Evolutionary conservation across 805 yeast genomes (phyloP).

Genomic region (Hanseniaspora vineae): DNA sequence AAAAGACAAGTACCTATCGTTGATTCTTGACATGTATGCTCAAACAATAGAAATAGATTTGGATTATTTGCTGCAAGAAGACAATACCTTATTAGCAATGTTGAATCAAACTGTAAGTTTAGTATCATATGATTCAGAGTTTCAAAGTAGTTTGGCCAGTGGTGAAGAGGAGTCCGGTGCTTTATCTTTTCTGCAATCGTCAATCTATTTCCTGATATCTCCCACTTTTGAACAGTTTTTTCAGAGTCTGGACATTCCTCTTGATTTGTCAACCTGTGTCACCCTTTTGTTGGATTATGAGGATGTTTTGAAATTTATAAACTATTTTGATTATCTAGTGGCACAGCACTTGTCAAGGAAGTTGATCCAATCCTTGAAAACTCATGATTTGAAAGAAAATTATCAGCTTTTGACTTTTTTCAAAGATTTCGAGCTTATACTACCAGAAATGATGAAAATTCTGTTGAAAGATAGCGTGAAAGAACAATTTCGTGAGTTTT

Average conservation of each 20-base stretch:
- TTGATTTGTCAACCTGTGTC: slow-evolving; percentile 2
- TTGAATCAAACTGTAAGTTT: background rate
- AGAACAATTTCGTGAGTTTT: slow-evolving; percentile 8
- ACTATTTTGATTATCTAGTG: slow-evolving; percentile 16
- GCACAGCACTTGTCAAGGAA: slow-evolving; percentile 26
- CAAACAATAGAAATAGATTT: background rate
- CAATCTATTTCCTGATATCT: background rate
- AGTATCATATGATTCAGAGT: background rate
- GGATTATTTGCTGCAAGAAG: background rate
- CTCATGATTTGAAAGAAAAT: slow-evolving; percentile 22
- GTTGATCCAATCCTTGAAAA: slow-evolving; percentile 21
- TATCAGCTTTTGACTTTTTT: slow-evolving; percentile 6
- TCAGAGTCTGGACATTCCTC: background rate
- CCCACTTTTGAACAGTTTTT: background rate
- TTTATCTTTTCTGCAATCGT: background rate
- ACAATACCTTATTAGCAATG: background rate
- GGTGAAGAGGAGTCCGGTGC: background rate
- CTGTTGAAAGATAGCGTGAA: slow-evolving; percentile 5
- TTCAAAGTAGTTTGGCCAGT: background rate
- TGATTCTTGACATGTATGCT: background rate
- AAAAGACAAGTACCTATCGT: background rate
- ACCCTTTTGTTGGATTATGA: slow-evolving; percentile 12
- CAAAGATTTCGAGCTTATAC: slow-evolving; percentile 10
- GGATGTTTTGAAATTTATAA: slow-evolving; percentile 11
- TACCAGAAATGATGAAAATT: slow-evolving; percentile 2